Percentiles rank a stretch among this genome's conserved stretches.
phyloP scores from a whole-genome alignment of 306 rosid species.

The Prunus kanzakura region DNA sequence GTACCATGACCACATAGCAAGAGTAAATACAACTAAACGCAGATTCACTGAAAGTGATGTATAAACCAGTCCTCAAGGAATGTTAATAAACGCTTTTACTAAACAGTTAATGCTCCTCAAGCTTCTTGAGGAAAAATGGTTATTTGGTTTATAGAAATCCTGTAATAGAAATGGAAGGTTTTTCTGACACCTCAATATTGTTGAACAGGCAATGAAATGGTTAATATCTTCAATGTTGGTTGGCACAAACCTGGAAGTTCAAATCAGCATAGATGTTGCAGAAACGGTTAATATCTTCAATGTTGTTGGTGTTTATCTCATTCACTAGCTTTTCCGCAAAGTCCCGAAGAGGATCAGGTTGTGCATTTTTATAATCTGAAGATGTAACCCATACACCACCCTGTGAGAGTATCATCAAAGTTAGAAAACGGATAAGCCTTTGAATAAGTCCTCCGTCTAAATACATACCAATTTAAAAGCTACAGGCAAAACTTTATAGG shows the following conservation, averaged over 20 bases:
- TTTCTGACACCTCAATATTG: background rate
- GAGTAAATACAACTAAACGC: background rate
- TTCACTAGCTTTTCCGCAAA: constrained; percentile 67
- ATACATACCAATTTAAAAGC: no score
- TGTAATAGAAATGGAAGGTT: background rate
- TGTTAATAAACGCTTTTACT: background rate
- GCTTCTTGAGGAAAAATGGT: background rate
- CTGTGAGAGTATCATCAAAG: constrained; percentile 36
- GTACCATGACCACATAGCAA: background rate
- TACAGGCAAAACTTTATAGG: background rate
- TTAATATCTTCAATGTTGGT: background rate
- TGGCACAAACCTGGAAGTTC: constrained; percentile 62
- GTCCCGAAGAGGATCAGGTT: constrained; percentile 88
- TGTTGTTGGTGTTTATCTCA: constrained; percentile 69
- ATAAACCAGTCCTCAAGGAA: background rate
- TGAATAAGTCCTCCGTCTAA: background rate
- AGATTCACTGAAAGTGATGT: background rate
- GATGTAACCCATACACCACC: constrained; percentile 65
- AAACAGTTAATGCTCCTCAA: background rate
- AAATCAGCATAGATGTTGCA: constrained; percentile 77
- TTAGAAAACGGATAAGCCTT: background rate
- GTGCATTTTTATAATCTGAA: constrained; percentile 64
- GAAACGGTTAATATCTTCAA: constrained; percentile 80
- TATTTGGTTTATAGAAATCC: background rate
- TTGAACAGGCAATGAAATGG: background rate